Conservation (phyloP, 345 rosid species). For the Camelina sativa region DNA sequence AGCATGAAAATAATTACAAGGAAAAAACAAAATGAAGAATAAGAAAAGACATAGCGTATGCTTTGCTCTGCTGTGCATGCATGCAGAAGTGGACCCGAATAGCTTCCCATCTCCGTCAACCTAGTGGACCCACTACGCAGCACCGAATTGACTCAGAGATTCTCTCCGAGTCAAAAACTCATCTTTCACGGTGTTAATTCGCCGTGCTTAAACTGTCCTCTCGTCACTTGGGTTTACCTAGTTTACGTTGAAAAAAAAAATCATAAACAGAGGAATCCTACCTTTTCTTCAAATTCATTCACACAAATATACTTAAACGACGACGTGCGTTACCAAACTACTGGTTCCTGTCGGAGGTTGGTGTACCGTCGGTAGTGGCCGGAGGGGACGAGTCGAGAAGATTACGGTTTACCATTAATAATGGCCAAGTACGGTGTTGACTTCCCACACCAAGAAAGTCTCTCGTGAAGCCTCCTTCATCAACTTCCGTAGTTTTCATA, state of each 20-base stretch:
- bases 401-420: slow-evolving; percentile 51
- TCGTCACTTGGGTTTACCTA: background rate
- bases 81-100: slow-evolving; percentile 43
- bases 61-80: slow-evolving; percentile 33
- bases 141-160: slow-evolving; percentile 38
- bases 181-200: slow-evolving; percentile 16
- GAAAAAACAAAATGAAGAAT: background rate
- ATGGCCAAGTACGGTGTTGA: slow-evolving; percentile 36
- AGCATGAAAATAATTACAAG: slow-evolving; percentile 2
- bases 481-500: slow-evolving; percentile 32
- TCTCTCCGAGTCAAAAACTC: slow-evolving; percentile 46
- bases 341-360: slow-evolving; percentile 33
- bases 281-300: background rate
- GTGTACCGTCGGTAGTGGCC: slow-evolving; percentile 41
- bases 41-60: slow-evolving; percentile 37
- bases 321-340: background rate
- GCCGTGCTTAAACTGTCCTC: background rate
- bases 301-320: no score
- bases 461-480: slow-evolving; percentile 56
- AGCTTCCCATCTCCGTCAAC: slow-evolving; percentile 32
- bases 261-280: slow-evolving; percentile 28
- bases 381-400: slow-evolving; percentile 44
- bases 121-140: slow-evolving; percentile 25
- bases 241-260: background rate
- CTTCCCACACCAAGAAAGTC: slow-evolving; percentile 76